phyloP scores from a whole-genome alignment of 1,139 yeast species.

The Wickerhamomyces sp. region DNA sequence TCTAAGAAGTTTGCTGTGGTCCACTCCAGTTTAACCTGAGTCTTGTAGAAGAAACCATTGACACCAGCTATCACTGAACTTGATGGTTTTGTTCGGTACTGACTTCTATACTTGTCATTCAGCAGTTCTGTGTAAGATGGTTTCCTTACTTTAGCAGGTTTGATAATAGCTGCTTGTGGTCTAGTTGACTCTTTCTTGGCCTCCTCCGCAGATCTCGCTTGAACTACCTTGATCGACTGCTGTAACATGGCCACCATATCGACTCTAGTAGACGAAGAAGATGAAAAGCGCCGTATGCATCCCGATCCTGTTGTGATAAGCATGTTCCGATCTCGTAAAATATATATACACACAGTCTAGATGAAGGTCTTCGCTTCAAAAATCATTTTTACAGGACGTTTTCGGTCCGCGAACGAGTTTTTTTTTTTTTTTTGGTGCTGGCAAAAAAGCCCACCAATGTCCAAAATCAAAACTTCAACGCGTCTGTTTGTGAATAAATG shows the following conservation, averaged over 20 bases:
- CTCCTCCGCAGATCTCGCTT: conserved; percentile 2
- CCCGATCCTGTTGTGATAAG: no score
- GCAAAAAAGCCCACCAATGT: no score
- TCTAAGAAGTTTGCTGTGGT: conserved; percentile 44
- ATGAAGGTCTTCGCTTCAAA: no score
- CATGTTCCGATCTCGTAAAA: no score
- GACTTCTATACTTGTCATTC: conserved; percentile 13
- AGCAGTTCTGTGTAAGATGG: conserved; percentile 4
- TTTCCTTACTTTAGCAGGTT: background rate
- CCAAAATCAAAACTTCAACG: no score
- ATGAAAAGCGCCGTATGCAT: no score
- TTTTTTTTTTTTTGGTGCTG: no score
- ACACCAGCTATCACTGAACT: conserved; percentile 27
- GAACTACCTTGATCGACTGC: conserved; percentile 4
- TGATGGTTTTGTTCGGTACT: conserved; percentile 30
- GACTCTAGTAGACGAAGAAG: background rate
- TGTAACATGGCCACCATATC: conserved; percentile 7
- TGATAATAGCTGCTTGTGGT: background rate
- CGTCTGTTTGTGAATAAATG: no score
- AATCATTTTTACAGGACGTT: no score
- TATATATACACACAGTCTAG: no score
- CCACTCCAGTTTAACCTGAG: conserved; percentile 53
- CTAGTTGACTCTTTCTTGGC: background rate
- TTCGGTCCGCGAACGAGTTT: no score
- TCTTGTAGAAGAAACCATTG: conserved; percentile 39